A percentile compares a stretch with the other conserved stretches of the same genome.
Conservation (phyloP, 1,284 basidiomycete genomes). For the Inonotus obliquus region DNA sequence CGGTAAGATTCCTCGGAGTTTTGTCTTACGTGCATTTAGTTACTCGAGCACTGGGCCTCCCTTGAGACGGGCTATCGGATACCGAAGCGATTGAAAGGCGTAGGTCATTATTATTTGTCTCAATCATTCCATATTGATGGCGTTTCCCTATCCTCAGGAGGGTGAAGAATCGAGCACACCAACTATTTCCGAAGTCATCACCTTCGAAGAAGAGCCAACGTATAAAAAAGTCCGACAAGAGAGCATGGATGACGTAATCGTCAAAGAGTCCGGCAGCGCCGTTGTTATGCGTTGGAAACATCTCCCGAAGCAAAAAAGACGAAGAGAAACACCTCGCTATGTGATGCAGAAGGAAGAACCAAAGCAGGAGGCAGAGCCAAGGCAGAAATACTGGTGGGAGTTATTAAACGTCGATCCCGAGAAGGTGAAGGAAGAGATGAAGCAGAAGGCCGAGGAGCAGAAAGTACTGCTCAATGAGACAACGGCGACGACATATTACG, state of each 20-base stretch:
- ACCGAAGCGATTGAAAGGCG: slow-evolving; percentile 59
- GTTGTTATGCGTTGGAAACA: slow-evolving; percentile 14
- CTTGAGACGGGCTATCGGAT: slow-evolving; percentile 82
- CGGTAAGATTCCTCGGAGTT: not conserved
- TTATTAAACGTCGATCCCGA: not conserved
- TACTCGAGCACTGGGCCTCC: slow-evolving; percentile 71
- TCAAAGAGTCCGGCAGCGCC: slow-evolving; percentile 23
- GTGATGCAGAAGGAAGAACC: not conserved
- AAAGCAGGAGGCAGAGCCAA: not conserved
- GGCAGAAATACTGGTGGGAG: not conserved
- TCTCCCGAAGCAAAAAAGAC: not conserved
- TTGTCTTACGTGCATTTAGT: slow-evolving; percentile 30
- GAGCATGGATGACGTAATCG: not conserved
- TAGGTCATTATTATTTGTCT: slow-evolving; percentile 28
- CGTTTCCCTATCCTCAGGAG: slow-evolving; percentile 24
- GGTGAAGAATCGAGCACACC: slow-evolving; percentile 25
- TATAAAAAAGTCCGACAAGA: slow-evolving; percentile 30
- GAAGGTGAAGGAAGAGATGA: not conserved
- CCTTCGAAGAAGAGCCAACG: slow-evolving; percentile 26
- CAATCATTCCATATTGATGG: slow-evolving; percentile 24
- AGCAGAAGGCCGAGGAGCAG: not conserved
- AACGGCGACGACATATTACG: not conserved
- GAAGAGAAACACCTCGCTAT: not conserved
- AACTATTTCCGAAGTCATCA: slow-evolving; percentile 17
- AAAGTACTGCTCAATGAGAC: not conserved